phyloP scores from a whole-genome alignment of 805 yeast genomes.

The Hanseniaspora occidentalis region DNA sequence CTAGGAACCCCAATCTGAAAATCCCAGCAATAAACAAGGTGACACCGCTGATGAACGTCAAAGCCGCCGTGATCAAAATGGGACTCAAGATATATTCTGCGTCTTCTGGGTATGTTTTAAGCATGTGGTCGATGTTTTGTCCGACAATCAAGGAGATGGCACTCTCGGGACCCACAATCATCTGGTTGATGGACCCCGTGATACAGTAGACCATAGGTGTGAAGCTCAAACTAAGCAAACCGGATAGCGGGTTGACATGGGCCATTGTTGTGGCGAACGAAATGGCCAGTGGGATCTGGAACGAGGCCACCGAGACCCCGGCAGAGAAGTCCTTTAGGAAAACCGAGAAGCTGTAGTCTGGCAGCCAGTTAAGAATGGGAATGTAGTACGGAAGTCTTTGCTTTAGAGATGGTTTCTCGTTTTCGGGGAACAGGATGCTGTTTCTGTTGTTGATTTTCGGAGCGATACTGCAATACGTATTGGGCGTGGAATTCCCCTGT shows the following conservation, averaged over 20 bases:
- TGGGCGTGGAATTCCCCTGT: no score
- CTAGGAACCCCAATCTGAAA: constrained; percentile 76
- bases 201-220: constrained; percentile 71
- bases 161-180: constrained; percentile 89
- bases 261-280: constrained; percentile 73
- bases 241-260: constrained; percentile 70
- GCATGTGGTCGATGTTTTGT: constrained; percentile 51
- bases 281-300: constrained; percentile 74
- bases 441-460: no score
- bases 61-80: constrained; percentile 48
- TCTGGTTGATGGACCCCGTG: constrained; percentile 75
- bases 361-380: constrained; percentile 60
- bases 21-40: constrained; percentile 62
- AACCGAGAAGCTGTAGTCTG: constrained; percentile 29
- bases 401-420: constrained; percentile 9
- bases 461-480: no score
- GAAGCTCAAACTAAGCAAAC: constrained; percentile 60
- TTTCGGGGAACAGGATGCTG: neutral
- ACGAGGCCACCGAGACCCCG: constrained; percentile 79
- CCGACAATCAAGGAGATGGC: constrained; percentile 78
- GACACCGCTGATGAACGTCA: constrained; percentile 68
- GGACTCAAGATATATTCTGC: constrained; percentile 29
- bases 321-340: constrained; percentile 59
- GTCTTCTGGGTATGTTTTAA: constrained; percentile 21
- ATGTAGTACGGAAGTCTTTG: constrained; percentile 43